Conservation (phyloP, 805 yeast species). For the Starmerella gropengiesseri region DNA sequence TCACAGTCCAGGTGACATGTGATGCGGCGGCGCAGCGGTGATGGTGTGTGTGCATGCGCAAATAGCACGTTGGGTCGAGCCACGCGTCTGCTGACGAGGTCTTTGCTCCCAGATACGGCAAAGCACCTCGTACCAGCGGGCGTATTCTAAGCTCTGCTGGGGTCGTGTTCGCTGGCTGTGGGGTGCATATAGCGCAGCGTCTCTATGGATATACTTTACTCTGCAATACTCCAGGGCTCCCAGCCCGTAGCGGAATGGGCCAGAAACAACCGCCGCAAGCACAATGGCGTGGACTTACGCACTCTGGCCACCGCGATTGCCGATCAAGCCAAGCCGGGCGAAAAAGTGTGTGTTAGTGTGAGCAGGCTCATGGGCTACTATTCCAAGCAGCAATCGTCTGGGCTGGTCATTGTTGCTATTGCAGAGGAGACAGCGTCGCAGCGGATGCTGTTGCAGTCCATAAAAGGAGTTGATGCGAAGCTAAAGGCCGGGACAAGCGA, state of each 20-base stretch:
- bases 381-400: conserved; percentile 6
- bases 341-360: conserved; percentile 17
- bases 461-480: conserved; percentile 21
- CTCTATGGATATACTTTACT: conserved; percentile 9
- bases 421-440: conserved; percentile 21
- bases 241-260: conserved; percentile 7
- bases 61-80: too few species aligned
- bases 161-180: too few species aligned
- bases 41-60: too few species aligned
- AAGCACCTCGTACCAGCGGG: too few species aligned
- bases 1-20: too few species aligned
- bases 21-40: too few species aligned
- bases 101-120: too few species aligned
- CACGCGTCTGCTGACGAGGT: too few species aligned
- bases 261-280: background rate
- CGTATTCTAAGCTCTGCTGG: too few species aligned
- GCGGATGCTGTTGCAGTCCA: conserved; percentile 23
- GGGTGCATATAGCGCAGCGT: too few species aligned
- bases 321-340: conserved; percentile 18
- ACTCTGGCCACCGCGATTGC: conserved; percentile 21
- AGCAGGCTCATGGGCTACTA: conserved; percentile 19
- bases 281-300: conserved; percentile 3
- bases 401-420: conserved; percentile 15
- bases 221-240: conserved; percentile 4
- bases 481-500: conserved; percentile 14